These are phyloP conservation scores for Aechmea fasciata DNA, from an alignment of 176 grass and related monocot genomes.

Conservation along the genomic window DNA sequence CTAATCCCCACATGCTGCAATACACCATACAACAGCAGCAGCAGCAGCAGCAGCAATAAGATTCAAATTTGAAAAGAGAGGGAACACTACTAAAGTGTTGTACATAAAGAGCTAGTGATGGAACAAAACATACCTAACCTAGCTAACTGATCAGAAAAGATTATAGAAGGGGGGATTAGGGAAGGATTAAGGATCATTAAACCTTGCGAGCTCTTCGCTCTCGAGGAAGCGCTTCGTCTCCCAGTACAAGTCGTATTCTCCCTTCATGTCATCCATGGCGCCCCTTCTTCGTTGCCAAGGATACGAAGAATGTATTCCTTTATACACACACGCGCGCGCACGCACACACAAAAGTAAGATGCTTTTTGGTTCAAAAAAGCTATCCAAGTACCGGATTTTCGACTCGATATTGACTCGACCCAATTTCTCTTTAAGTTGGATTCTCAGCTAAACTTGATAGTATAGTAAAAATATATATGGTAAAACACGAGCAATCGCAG, in stretches of 20 bases:
- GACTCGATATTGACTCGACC: too few relatives aligned
- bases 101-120: conserved; percentile 3
- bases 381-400: too few relatives aligned
- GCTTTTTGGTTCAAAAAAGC: too few relatives aligned
- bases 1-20: conserved; percentile 26
- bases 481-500: too few relatives aligned
- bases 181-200: background rate
- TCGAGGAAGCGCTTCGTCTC: conserved; percentile 35
- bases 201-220: conserved; percentile 30
- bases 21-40: background rate
- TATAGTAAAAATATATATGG: too few relatives aligned
- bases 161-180: background rate
- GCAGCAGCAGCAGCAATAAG: too few relatives aligned
- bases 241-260: conserved; percentile 31
- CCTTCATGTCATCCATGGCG: conserved; percentile 27
- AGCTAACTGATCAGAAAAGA: background rate
- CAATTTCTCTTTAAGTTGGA: too few relatives aligned
- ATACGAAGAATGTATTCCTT: background rate
- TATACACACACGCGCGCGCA: background rate
- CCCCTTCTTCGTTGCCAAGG: background rate
- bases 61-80: background rate
- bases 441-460: too few relatives aligned
- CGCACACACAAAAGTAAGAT: background rate
- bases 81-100: background rate
- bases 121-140: background rate